These are phyloP conservation scores for Brassica balearica DNA, from an alignment of 441 rosid species.

Conservation along the genomic window DNA sequence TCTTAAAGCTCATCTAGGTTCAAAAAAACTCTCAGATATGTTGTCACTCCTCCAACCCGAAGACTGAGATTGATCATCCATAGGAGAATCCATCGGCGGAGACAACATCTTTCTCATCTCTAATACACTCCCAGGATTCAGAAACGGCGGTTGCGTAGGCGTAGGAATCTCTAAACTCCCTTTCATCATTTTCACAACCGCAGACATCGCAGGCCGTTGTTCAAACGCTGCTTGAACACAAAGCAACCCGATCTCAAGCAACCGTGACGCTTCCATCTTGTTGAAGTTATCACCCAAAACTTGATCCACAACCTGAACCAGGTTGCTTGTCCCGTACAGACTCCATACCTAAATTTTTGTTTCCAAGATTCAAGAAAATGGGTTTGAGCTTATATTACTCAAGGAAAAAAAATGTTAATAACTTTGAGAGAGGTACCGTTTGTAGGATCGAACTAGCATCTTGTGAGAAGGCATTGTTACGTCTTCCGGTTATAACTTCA, in stretches of 20 bases:
- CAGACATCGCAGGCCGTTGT: constrained; percentile 82
- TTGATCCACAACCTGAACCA: constrained; percentile 70
- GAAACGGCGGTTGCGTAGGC: constrained; percentile 86
- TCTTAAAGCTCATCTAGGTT: constrained; percentile 52
- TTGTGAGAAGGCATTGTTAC: constrained; percentile 51
- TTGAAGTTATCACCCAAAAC: constrained; percentile 52
- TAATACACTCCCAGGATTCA: constrained; percentile 46
- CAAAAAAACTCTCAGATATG: constrained; percentile 52
- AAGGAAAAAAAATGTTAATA: not conserved
- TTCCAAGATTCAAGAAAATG: constrained; percentile 34
- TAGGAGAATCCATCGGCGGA: constrained; percentile 13
- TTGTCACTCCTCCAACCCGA: constrained; percentile 54
- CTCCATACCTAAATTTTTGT: constrained; percentile 61
- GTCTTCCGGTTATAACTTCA: constrained; percentile 68
- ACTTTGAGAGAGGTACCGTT: constrained; percentile 46
- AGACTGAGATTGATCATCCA: constrained; percentile 42
- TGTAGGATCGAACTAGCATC: constrained; percentile 60
- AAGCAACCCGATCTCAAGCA: constrained; percentile 73
- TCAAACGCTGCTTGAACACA: constrained; percentile 87
- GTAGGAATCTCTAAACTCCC: constrained; percentile 52
- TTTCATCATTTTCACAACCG: constrained; percentile 67
- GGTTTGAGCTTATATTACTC: not conserved
- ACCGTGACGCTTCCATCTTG: constrained; percentile 53
- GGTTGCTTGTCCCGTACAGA: constrained; percentile 48
- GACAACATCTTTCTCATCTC: constrained; percentile 38